Percentiles rank a stretch among this genome's conserved stretches.
Conservation (phyloP, 106 monocot species). For the Gastrodia elata region DNA sequence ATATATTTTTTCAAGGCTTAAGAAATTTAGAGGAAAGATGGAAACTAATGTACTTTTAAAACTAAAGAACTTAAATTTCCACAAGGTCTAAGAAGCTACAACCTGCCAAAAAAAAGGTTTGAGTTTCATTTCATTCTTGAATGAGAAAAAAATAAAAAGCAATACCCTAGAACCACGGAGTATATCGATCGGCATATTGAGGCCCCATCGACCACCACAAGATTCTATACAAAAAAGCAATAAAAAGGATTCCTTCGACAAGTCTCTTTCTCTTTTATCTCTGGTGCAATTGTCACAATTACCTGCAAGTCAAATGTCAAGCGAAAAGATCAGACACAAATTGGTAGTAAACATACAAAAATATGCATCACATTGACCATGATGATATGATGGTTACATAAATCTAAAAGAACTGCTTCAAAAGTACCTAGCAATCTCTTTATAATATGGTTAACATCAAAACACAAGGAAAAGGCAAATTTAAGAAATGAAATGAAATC, state of each 20-base stretch:
- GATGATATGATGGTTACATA: background rate
- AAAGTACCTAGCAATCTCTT: background rate
- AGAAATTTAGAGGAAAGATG: background rate
- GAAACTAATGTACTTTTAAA: background rate
- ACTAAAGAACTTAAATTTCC: background rate
- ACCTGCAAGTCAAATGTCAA: conserved; percentile 39
- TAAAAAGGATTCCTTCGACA: conserved; percentile 80
- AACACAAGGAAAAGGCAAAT: background rate
- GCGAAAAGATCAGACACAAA: background rate
- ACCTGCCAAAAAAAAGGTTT: background rate
- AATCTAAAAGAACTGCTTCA: background rate
- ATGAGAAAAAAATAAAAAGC: background rate
- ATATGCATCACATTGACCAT: background rate
- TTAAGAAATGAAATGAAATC: conserved; percentile 5
- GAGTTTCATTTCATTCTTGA: background rate
- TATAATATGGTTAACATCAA: background rate
- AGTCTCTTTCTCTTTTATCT: conserved; percentile 60
- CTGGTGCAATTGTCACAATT: conserved; percentile 86
- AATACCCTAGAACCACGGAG: conserved; percentile 94
- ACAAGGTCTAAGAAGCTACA: background rate
- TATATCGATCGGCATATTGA: conserved; percentile 90
- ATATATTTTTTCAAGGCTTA: no score
- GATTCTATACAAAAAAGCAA: conserved; percentile 75
- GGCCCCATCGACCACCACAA: conserved; percentile 81
- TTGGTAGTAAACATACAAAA: background rate